Evolutionary conservation across 768 basidiomycete genomes (phyloP).

Genomic region (Phylloporus sp.): DNA sequence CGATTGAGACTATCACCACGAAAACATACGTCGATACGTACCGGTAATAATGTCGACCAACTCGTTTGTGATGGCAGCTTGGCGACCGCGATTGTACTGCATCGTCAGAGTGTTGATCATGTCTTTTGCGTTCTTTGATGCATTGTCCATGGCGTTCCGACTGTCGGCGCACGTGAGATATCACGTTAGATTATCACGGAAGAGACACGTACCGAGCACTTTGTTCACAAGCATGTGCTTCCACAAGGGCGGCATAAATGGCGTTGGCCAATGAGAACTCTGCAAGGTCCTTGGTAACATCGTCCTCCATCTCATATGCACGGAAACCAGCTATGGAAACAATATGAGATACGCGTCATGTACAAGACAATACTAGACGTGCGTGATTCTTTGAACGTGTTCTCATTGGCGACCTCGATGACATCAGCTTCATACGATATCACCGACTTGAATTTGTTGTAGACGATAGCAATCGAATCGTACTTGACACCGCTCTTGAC

Average conservation of each 20-base stretch:
- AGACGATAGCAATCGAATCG: conserved; percentile 76
- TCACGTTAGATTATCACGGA: too few relatives aligned
- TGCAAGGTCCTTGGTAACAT: conserved; percentile 86
- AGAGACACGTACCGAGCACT: conserved; percentile 65
- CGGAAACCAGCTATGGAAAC: conserved; percentile 71
- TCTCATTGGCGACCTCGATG: conserved; percentile 77
- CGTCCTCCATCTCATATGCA: conserved; percentile 97
- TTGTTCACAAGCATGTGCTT: conserved; percentile 94
- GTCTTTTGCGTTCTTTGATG: conserved; percentile 95
- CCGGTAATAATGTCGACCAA: conserved; percentile 90
- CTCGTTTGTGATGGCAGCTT: conserved; percentile 97
- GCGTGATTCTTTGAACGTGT: conserved; percentile 79
- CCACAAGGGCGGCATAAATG: conserved; percentile 89
- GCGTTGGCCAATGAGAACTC: conserved; percentile 97
- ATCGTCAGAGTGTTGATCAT: conserved; percentile 87
- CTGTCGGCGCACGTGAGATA: conserved; percentile 27
- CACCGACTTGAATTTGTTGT: conserved; percentile 86
- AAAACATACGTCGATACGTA: conserved; percentile 30
- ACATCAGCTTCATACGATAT: conserved; percentile 82
- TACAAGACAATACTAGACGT: conserved; percentile 29
- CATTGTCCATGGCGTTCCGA: conserved; percentile 99
- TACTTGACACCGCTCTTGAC: conserved; percentile 80
- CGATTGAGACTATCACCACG: neutral
- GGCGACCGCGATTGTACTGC: conserved; percentile 98
- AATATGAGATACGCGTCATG: neutral